phyloP scores from a whole-genome alignment of 352 stramenopile species.

The Phytophthora rubi region DNA sequence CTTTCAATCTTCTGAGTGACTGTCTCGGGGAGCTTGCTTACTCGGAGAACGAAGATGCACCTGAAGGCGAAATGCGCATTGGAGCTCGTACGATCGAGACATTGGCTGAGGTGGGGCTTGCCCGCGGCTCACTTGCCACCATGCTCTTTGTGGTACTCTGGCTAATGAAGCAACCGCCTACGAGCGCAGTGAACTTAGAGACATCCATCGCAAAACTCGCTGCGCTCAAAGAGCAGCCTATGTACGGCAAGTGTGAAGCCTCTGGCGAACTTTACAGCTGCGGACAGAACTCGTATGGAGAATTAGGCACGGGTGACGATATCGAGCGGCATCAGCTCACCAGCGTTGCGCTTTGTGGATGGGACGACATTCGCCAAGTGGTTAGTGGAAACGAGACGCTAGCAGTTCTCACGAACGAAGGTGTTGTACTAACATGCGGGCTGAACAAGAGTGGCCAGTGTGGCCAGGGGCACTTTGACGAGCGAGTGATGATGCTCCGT shows the following conservation, averaged over 20 bases:
- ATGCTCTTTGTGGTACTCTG: slow-evolving; percentile 74
- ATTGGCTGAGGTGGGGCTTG: slow-evolving; percentile 78
- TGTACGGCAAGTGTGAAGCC: slow-evolving; percentile 88
- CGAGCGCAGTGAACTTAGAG: slow-evolving; percentile 58
- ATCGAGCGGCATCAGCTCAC: slow-evolving; percentile 83
- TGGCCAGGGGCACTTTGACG: slow-evolving; percentile 87
- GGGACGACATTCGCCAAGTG: slow-evolving; percentile 86
- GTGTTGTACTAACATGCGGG: slow-evolving; percentile 81
- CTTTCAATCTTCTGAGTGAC: slow-evolving; percentile 79
- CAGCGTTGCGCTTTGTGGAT: slow-evolving; percentile 77
- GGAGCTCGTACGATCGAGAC: slow-evolving; percentile 70
- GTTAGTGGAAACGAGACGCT: slow-evolving; percentile 87
- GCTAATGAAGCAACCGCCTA: slow-evolving; percentile 67
- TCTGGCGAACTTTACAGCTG: slow-evolving; percentile 88
- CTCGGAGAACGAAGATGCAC: neutral
- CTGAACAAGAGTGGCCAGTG: slow-evolving; percentile 91
- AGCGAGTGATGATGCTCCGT: slow-evolving; percentile 84
- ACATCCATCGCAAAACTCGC: slow-evolving; percentile 70
- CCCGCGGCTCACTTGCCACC: slow-evolving; percentile 72
- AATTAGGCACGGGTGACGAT: slow-evolving; percentile 86
- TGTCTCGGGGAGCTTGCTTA: slow-evolving; percentile 63
- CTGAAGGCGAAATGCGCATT: slow-evolving; percentile 38
- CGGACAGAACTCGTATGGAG: slow-evolving; percentile 90
- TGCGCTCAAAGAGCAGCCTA: slow-evolving; percentile 81
- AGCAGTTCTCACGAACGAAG: slow-evolving; percentile 82